Percentiles rank a stretch among this genome's conserved stretches.
Evolutionary conservation across 306 rosid species (phyloP).

Genomic region (Prunus persica): Prunus_persica_NCBIv2 NC_034009.1:44285001-44285500

Average conservation of each 20-base stretch:
- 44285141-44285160: constrained; percentile 75
- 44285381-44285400: constrained; percentile 53
- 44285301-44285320: constrained; percentile 80
- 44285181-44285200: constrained; percentile 96
- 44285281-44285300: constrained; percentile 63
- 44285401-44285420: constrained; percentile 53
- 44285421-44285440: constrained; percentile 57
- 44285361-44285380: constrained; percentile 86
- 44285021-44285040: constrained; percentile 92
- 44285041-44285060: constrained; percentile 94
- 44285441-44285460: constrained; percentile 58
- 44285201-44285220: constrained; percentile 81
- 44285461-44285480: constrained; percentile 51
- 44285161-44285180: constrained; percentile 94
- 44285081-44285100: constrained; percentile 51
- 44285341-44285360: constrained; percentile 72
- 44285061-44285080: constrained; percentile 75
- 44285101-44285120: constrained; percentile 82
- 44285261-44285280: constrained; percentile 68
- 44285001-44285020: constrained; percentile 89
- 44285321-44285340: constrained; percentile 76
- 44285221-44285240: constrained; percentile 44
- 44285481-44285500: constrained; percentile 37
- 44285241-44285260: constrained; percentile 66
- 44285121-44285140: constrained; percentile 89